These are phyloP conservation scores for Plectosphaerella plurivora DNA, from an alignment of 2,329 filamentous ascomycete species.

Conservation along the genomic window DNA sequence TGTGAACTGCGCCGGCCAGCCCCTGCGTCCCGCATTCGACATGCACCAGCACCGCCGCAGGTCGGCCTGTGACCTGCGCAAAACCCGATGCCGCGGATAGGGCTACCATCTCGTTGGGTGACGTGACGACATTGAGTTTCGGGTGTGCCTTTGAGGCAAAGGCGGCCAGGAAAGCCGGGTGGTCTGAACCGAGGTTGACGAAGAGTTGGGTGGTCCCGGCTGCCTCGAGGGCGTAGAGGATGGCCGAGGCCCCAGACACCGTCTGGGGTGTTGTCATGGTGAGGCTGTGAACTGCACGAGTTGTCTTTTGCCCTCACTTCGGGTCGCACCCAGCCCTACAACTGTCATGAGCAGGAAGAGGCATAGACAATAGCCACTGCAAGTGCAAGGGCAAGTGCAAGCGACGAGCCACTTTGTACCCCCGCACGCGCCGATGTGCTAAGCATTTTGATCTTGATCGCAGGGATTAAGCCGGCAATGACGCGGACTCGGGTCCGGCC, in stretches of 20 bases:
- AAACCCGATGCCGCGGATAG: conserved; percentile 16
- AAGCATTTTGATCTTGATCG: neutral
- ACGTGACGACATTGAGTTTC: conserved; percentile 20
- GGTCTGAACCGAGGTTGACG: conserved; percentile 49
- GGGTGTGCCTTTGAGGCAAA: conserved; percentile 18
- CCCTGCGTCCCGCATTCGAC: conserved; percentile 21
- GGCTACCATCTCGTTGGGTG: conserved; percentile 23
- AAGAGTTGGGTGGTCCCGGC: conserved; percentile 46
- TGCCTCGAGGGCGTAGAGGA: conserved; percentile 63
- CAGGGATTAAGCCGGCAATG: neutral
- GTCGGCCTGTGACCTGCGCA: conserved; percentile 20
- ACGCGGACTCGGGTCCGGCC: neutral
- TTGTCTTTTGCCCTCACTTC: too few species aligned
- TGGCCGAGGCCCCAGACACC: conserved; percentile 57
- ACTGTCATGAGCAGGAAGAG: too few species aligned
- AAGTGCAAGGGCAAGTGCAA: too few species aligned
- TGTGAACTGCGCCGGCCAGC: conserved; percentile 19
- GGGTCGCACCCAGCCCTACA: too few species aligned
- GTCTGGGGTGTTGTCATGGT: neutral
- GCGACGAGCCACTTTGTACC: too few species aligned
- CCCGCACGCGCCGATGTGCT: too few species aligned
- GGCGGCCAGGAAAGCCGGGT: conserved; percentile 22
- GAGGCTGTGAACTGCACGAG: too few species aligned
- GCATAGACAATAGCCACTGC: too few species aligned
- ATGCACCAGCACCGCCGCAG: conserved; percentile 19